Conservation (phyloP, 163 green algal species). For the Trebouxia gelatinosa region DNA sequence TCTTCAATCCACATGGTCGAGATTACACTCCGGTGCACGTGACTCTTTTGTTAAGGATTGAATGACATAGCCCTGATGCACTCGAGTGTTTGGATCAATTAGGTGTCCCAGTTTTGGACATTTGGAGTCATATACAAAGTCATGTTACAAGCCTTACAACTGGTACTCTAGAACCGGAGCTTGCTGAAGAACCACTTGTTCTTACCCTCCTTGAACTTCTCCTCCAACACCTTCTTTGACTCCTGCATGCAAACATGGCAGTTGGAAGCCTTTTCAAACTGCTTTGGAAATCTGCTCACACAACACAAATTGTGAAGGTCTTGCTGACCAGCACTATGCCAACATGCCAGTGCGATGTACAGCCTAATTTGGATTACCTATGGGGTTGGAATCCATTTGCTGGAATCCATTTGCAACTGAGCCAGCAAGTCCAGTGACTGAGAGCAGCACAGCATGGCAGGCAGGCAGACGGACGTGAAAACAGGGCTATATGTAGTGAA, state of each 20-base stretch:
- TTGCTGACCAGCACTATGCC: neutral
- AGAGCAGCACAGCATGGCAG: too few relatives aligned
- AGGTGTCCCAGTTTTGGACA: too few relatives aligned
- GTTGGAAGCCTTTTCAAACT: neutral
- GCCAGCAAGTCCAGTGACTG: too few relatives aligned
- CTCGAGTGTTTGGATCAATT: too few relatives aligned
- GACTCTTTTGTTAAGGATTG: too few relatives aligned
- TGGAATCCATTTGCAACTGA: neutral
- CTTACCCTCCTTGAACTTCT: conserved; percentile 99
- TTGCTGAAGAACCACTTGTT: conserved; percentile 99
- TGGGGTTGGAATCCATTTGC: neutral
- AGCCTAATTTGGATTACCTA: neutral
- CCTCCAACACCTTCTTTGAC: conserved; percentile 92
- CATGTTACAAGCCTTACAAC: too few relatives aligned
- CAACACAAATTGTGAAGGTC: neutral
- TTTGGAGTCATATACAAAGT: too few relatives aligned
- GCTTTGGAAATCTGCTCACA: neutral
- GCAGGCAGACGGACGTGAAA: too few relatives aligned
- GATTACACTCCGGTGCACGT: too few relatives aligned
- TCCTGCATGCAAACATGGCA: conserved; percentile 53
- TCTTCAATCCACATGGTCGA: too few relatives aligned
- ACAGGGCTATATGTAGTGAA: neutral
- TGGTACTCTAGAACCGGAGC: conserved; percentile 97
- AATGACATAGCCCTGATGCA: too few relatives aligned
- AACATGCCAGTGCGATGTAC: neutral